A percentile compares a stretch with the other conserved stretches of the same genome.
Evolutionary conservation across 176 grass and related monocot species (phyloP).

Genomic region (Carex cristatella): DNA sequence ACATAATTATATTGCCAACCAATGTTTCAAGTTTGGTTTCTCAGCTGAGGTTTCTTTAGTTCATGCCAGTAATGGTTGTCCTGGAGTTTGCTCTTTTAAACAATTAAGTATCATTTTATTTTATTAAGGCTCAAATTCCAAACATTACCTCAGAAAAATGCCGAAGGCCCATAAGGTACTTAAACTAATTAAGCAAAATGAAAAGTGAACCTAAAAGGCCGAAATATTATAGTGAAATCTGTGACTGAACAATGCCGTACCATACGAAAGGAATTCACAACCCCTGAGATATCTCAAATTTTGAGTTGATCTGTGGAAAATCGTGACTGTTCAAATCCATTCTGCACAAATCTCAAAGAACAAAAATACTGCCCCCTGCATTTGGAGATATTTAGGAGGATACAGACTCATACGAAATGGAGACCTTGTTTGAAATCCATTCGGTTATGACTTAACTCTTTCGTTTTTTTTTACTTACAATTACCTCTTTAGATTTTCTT

Average conservation of each 20-base stretch:
- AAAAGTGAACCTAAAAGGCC: not conserved
- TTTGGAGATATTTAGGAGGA: no score
- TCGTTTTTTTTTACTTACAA: not conserved
- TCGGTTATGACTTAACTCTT: not conserved
- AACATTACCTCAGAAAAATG: not conserved
- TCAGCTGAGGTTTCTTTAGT: not conserved
- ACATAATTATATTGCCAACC: not conserved
- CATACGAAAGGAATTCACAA: no score
- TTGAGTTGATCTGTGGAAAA: no score
- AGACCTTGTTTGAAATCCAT: not conserved
- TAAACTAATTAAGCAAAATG: not conserved
- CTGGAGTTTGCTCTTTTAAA: not conserved
- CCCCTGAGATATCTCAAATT: no score
- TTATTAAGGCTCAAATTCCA: not conserved
- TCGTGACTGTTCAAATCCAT: no score
- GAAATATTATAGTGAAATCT: not conserved
- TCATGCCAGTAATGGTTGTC: not conserved
- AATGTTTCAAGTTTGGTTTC: not conserved
- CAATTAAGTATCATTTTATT: not conserved
- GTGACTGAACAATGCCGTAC: not conserved
- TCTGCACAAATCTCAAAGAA: no score
- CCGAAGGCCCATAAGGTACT: not conserved
- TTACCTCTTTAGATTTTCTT: not conserved
- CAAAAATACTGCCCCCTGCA: no score
- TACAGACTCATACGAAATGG: not conserved